Base-by-base conservation (phyloP, 129 eudicot species). In the Dittrichia graveolens region DNA sequence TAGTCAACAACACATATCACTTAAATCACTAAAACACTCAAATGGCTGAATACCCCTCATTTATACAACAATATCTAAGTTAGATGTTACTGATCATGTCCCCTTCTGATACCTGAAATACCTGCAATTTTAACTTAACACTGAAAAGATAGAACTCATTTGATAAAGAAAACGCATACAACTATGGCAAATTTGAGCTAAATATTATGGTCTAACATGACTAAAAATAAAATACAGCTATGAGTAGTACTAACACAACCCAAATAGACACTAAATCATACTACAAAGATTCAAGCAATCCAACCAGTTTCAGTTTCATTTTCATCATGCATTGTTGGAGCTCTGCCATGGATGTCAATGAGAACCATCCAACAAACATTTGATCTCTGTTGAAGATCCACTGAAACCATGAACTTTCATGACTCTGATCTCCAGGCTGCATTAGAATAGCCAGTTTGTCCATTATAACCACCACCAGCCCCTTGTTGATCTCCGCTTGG, bases 391-490 rank as follows among this genome's bases (percentile, higher is more conserved):
- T 24, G 31, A 24, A 24, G 31, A 24, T 24, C 31, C 31, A 24
- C 31, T 24, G 31, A 24, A 24, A 24, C 31, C 31, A 24, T 24
- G 31, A 24, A 24, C 31, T 24, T 69, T 70, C 63, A 75, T 65
- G 70, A 63, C 35, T 75, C 84, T n/a, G 85, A 73, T 65, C 84
- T 48, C 81, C 72, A 78, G 8, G 61, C 75, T 40, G 76, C 79
- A 66, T 64, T 81, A 69, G 79, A 66, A 73, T 81, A 85, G 43
- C 86, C 84, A 48, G 83, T 65, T 80, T 78, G 76, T 53, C 86
- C 83, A 13, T 85, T 81, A 67, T 85, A 81, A 24, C 67, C 77
- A 47, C 31, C 31, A 24, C 82, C 79, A 13, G 65, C 24, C 38
- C 59, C 82, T 71, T 77, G 79, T 61, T 83, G 88, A 74, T 80